Conservation (phyloP, 164 flowering plant genomes). For the Macadamia integrifolia region DNA sequence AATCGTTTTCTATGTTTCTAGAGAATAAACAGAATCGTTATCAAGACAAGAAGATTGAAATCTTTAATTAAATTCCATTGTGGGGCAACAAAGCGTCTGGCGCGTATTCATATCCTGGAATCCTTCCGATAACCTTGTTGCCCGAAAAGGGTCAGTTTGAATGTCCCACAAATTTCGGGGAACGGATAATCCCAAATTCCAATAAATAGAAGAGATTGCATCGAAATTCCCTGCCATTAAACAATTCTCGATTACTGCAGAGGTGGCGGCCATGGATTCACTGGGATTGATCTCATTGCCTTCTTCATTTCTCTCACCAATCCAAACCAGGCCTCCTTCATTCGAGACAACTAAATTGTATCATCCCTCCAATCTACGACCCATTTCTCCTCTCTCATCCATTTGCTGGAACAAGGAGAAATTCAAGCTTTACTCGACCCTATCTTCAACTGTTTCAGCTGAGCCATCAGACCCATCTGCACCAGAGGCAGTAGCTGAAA, state of each 20-base stretch:
- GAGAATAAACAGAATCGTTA: too few species aligned
- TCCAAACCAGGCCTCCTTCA: slow-evolving; percentile 11
- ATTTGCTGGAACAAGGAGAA: slow-evolving; percentile 10
- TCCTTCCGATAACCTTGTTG: too few species aligned
- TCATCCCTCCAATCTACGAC: slow-evolving; percentile 11
- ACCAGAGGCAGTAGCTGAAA: slow-evolving; percentile 18
- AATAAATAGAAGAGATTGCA: too few species aligned
- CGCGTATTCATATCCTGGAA: too few species aligned
- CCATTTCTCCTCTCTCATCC: slow-evolving; percentile 18
- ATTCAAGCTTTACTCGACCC: slow-evolving; percentile 28
- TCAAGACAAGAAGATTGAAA: too few species aligned
- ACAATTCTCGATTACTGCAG: neutral
- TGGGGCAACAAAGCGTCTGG: too few species aligned
- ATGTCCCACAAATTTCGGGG: too few species aligned
- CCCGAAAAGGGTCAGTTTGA: too few species aligned
- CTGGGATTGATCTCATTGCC: slow-evolving; percentile 23
- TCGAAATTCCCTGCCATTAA: too few species aligned
- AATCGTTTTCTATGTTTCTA: too few species aligned
- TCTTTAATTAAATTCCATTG: too few species aligned
- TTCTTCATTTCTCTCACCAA: slow-evolving; percentile 13
- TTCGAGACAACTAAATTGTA: slow-evolving; percentile 17
- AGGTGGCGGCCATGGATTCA: slow-evolving; percentile 33
- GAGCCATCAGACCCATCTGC: slow-evolving; percentile 25
- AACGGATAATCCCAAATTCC: too few species aligned
- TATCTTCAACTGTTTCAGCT: slow-evolving; percentile 26